These are phyloP conservation scores for Articulospora tetracladia DNA, from an alignment of 495 filamentous ascomycete genomes.

Conservation along the genomic window DNA sequence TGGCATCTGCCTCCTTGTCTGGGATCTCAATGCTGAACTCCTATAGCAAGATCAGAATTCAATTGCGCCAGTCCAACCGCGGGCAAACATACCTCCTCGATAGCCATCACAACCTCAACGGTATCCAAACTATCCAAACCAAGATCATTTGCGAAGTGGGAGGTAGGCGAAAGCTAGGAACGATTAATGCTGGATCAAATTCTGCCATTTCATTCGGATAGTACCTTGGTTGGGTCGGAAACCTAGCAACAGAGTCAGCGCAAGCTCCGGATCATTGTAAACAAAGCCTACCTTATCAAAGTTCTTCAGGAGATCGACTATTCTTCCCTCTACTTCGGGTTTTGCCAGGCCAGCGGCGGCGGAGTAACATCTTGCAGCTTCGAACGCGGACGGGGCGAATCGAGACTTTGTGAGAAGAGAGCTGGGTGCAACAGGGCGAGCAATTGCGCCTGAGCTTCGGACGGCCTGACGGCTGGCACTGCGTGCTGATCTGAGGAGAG, in stretches of 20 bases:
- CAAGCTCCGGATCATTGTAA: conserved; percentile 81
- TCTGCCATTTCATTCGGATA: conserved; percentile 20
- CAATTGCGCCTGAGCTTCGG: conserved; percentile 52
- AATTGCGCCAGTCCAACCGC: background rate
- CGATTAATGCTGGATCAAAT: conserved; percentile 20
- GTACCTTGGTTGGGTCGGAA: conserved; percentile 72
- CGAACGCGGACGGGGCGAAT: conserved; percentile 51
- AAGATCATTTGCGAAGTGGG: conserved; percentile 95
- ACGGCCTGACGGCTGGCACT: conserved; percentile 47
- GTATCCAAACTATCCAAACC: conserved; percentile 96
- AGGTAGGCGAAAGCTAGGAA: conserved; percentile 66
- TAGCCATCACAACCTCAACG: conserved; percentile 99
- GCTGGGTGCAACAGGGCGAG: conserved; percentile 50
- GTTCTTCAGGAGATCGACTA: conserved; percentile 84
- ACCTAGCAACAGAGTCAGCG: conserved; percentile 81
- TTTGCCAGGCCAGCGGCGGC: conserved; percentile 71
- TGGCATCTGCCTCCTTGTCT: conserved; percentile 95
- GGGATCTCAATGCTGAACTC: conserved; percentile 99
- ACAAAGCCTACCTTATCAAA: conserved; percentile 86
- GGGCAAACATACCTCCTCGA: conserved; percentile 82
- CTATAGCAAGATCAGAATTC: conserved; percentile 41
- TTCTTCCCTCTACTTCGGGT: conserved; percentile 85
- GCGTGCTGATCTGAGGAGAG: conserved; percentile 63
- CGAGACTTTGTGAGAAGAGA: conserved; percentile 45
- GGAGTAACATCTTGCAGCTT: conserved; percentile 76